Evolutionary conservation across 208 protist genomes (phyloP).

Genomic region (Lotmaria passim): DNA sequence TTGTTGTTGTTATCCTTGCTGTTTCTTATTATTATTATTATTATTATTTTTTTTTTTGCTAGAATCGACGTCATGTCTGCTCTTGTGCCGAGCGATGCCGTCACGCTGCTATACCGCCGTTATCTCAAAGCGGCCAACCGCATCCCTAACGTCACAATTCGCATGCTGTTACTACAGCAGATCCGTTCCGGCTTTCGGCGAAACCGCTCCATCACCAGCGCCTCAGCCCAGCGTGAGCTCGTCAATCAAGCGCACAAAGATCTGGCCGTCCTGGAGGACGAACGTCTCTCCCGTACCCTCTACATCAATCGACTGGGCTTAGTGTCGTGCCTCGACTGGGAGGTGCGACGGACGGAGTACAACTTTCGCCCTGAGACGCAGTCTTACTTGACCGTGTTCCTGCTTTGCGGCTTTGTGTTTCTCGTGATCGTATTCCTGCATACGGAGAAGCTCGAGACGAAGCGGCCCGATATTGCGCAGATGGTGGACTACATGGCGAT

Average conservation of each 20-base stretch:
- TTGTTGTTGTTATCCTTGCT: neutral
- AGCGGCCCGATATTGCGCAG: conserved; percentile 72
- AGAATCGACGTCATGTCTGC: conserved; percentile 57
- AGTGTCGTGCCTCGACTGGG: conserved; percentile 91
- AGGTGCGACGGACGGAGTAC: conserved; percentile 88
- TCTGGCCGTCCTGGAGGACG: conserved; percentile 81
- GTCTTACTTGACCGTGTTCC: conserved; percentile 43
- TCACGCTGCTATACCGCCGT: conserved; percentile 84
- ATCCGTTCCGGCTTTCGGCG: conserved; percentile 77
- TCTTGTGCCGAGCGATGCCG: conserved; percentile 79
- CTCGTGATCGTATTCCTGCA: conserved; percentile 43
- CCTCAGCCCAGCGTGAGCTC: conserved; percentile 83
- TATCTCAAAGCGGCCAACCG: conserved; percentile 85
- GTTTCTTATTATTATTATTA: neutral
- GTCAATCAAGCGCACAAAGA: conserved; percentile 88
- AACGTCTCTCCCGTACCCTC: conserved; percentile 81
- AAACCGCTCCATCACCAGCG: conserved; percentile 69
- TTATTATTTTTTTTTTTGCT: conserved; percentile 13
- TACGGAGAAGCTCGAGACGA: conserved; percentile 57
- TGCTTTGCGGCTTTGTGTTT: conserved; percentile 55
- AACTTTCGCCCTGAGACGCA: conserved; percentile 79
- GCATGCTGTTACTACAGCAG: conserved; percentile 88
- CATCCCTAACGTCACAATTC: conserved; percentile 89
- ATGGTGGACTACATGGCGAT: conserved; percentile 88
- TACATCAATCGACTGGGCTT: conserved; percentile 90